Conservation (phyloP, 2,329 filamentous ascomycete genomes). For the Paraconiothyrium brasiliense region DNA sequence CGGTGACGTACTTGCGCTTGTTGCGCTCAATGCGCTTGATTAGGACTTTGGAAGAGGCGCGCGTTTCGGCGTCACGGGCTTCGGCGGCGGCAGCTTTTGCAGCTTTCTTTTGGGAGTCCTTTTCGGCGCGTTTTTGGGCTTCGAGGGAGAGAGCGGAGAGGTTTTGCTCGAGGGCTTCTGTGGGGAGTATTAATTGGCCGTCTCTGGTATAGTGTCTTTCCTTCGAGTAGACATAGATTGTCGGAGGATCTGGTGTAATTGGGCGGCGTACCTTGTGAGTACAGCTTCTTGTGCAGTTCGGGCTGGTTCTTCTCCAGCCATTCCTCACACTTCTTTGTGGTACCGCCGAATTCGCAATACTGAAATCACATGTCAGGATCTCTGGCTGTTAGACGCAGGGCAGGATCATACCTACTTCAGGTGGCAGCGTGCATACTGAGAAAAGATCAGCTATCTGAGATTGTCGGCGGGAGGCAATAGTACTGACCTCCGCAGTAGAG, state of each 20-base stretch:
- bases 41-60: slow-evolving; percentile 81
- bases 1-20: slow-evolving; percentile 96
- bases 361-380: slow-evolving; percentile 52
- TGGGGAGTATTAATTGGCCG: not conserved
- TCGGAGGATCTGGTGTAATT: not conserved
- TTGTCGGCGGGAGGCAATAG: not conserved
- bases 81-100: slow-evolving; percentile 91
- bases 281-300: slow-evolving; percentile 78
- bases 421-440: slow-evolving; percentile 70
- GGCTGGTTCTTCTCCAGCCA: slow-evolving; percentile 84
- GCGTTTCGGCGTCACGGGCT: slow-evolving; percentile 81
- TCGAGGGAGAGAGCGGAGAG: slow-evolving; percentile 87
- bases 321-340: slow-evolving; percentile 94
- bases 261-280: slow-evolving; percentile 76
- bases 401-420: slow-evolving; percentile 67
- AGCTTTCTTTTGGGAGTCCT: slow-evolving; percentile 96
- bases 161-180: slow-evolving; percentile 77
- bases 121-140: slow-evolving; percentile 92
- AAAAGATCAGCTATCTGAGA: slow-evolving; percentile 29
- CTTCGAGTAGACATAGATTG: not conserved
- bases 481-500: slow-evolving; percentile 69
- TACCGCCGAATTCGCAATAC: slow-evolving; percentile 99
- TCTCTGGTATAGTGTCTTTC: not conserved
- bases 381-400: slow-evolving; percentile 14
- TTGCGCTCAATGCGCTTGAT: slow-evolving; percentile 99